These are phyloP conservation scores for Beauveria medogensis DNA, from an alignment of 2,329 filamentous ascomycete species.

Conservation along the genomic window DNA sequence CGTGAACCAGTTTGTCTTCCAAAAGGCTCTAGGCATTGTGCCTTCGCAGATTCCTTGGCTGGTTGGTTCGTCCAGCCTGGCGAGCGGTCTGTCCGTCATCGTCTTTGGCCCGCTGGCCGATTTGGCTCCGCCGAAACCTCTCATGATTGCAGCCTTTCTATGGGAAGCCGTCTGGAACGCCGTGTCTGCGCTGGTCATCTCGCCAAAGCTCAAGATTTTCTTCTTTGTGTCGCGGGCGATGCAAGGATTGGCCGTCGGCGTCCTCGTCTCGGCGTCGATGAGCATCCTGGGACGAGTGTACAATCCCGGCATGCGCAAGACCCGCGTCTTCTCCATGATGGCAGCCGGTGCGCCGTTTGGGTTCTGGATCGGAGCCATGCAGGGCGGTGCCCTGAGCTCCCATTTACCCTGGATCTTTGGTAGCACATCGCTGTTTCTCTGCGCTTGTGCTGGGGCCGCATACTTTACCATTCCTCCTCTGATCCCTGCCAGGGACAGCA, in stretches of 20 bases:
- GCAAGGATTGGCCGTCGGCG: constrained; percentile 10
- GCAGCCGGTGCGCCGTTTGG: constrained; percentile 10
- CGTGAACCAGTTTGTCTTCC: constrained; percentile 10
- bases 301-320: constrained; percentile 11
- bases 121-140: constrained; percentile 11
- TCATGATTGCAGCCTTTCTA: constrained; percentile 11
- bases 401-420: constrained; percentile 12
- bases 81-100: constrained; percentile 12
- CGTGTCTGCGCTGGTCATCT: constrained; percentile 6
- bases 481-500: constrained; percentile 2
- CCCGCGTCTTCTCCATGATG: constrained; percentile 10
- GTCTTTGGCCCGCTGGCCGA: constrained; percentile 12
- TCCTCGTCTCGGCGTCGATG: constrained; percentile 11
- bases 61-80: constrained; percentile 8
- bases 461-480: constrained; percentile 9
- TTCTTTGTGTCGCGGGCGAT: constrained; percentile 11
- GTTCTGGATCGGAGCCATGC: constrained; percentile 10
- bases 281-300: constrained; percentile 12
- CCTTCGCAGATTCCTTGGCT: constrained; percentile 12
- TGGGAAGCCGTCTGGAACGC: constrained; percentile 12
- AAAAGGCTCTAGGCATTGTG: constrained; percentile 5
- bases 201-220: constrained; percentile 3
- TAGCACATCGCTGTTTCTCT: constrained; percentile 9
- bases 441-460: background rate
- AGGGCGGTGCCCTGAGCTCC: constrained; percentile 8